phyloP scores from a whole-genome alignment of 495 filamentous ascomycete genomes.

The Sabuloglossum arenarium region DNA sequence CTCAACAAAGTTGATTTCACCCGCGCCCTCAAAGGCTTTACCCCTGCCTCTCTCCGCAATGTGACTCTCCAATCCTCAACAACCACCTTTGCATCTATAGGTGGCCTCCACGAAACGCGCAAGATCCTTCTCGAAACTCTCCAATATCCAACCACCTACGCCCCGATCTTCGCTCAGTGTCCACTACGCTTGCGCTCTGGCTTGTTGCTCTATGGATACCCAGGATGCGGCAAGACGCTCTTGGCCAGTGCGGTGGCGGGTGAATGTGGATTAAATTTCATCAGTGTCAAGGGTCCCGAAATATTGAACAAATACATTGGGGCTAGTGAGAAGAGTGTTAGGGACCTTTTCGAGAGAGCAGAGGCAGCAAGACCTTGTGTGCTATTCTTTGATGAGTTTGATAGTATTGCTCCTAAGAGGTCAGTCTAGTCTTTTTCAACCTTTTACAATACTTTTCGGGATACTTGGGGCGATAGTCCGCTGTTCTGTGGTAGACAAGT shows the following conservation, averaged over 20 bases:
- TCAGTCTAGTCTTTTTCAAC: background rate
- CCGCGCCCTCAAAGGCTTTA: conserved; percentile 71
- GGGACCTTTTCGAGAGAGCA: conserved; percentile 85
- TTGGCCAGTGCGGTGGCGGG: conserved; percentile 85
- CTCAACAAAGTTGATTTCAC: conserved; percentile 59
- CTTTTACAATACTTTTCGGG: too few species aligned
- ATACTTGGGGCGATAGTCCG: too few species aligned
- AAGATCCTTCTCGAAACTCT: conserved; percentile 79
- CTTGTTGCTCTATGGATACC: conserved; percentile 80
- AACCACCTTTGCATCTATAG: conserved; percentile 76
- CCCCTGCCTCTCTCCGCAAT: conserved; percentile 79
- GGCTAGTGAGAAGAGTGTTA: conserved; percentile 81
- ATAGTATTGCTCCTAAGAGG: conserved; percentile 89
- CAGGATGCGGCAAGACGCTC: conserved; percentile 89
- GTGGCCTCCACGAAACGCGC: conserved; percentile 67
- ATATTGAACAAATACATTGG: conserved; percentile 98
- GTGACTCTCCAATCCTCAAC: conserved; percentile 81
- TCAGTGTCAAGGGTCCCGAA: conserved; percentile 92
- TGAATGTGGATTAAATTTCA: conserved; percentile 94
- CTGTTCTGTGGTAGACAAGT: too few species aligned
- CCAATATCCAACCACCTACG: conserved; percentile 94
- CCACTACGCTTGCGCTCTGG: conserved; percentile 84
- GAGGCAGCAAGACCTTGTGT: conserved; percentile 78
- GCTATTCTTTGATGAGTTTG: conserved; percentile 96
- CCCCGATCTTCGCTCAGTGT: conserved; percentile 90